Evolutionary conservation across 2,329 filamentous ascomycete species (phyloP).

Genomic region (Dendryphion nanum): DNA sequence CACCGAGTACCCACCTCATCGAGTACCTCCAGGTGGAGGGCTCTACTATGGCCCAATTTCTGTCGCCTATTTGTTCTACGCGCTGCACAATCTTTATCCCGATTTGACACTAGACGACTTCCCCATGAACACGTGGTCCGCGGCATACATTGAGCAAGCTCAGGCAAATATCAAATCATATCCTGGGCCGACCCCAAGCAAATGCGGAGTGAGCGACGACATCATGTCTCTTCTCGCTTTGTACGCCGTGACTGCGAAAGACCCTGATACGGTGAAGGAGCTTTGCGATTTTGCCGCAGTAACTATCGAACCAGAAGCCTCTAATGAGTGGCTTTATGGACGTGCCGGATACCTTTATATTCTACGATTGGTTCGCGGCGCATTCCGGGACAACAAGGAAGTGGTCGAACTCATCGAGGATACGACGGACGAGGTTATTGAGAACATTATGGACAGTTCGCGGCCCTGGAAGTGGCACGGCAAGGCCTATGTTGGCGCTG

Average conservation of each 20-base stretch:
- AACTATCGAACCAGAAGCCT: slow-evolving; percentile 46
- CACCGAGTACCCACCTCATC: slow-evolving; percentile 47
- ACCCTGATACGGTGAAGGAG: slow-evolving; percentile 48
- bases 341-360: slow-evolving; percentile 68
- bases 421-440: slow-evolving; percentile 57
- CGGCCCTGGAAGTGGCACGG: slow-evolving; percentile 65
- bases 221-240: slow-evolving; percentile 51
- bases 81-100: slow-evolving; percentile 50
- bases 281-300: slow-evolving; percentile 52
- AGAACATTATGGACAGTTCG: slow-evolving; percentile 56
- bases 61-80: slow-evolving; percentile 51
- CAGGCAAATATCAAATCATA: slow-evolving; percentile 51
- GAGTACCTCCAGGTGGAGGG: slow-evolving; percentile 47
- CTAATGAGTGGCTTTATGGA: slow-evolving; percentile 66
- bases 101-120: slow-evolving; percentile 48
- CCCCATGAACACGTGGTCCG: slow-evolving; percentile 49
- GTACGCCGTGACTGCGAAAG: slow-evolving; percentile 50
- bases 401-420: slow-evolving; percentile 53
- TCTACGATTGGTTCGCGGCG: slow-evolving; percentile 60
- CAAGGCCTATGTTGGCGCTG: slow-evolving; percentile 63
- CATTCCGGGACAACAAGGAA: slow-evolving; percentile 51
- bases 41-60: slow-evolving; percentile 52
- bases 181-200: slow-evolving; percentile 44
- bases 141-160: slow-evolving; percentile 51
- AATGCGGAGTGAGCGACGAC: slow-evolving; percentile 52